These are phyloP conservation scores for Ceratobasidium sp. DNA, from an alignment of 1,284 basidiomycete genomes.

Conservation along the genomic window DNA sequence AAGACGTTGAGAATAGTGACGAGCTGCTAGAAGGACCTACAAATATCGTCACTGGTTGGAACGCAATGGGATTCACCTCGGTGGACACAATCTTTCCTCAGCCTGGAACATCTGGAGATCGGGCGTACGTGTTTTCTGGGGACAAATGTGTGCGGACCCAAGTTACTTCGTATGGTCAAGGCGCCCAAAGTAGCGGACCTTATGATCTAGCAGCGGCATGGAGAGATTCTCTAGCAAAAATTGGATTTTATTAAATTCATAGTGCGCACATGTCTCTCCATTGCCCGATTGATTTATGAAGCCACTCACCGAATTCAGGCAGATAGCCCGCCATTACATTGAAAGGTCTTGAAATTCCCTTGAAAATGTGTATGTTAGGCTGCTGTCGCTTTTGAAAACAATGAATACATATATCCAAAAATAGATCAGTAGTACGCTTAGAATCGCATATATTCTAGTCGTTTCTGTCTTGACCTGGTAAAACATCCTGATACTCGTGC, in stretches of 20 bases:
- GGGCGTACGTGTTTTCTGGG: slow-evolving; percentile 16
- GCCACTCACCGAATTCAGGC: too few relatives aligned
- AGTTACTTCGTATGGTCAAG: background rate
- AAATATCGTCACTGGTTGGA: slow-evolving; percentile 1
- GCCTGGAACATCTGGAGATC: background rate
- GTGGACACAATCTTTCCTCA: slow-evolving; percentile 24
- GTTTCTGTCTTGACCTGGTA: too few relatives aligned
- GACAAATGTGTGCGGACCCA: slow-evolving; percentile 4
- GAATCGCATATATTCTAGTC: too few relatives aligned
- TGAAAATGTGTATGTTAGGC: too few relatives aligned
- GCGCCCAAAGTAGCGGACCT: background rate
- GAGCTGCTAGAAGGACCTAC: slow-evolving; percentile 5
- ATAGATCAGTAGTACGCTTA: too few relatives aligned
- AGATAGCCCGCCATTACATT: too few relatives aligned
- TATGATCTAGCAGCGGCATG: background rate
- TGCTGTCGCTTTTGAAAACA: too few relatives aligned
- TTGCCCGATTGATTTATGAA: too few relatives aligned
- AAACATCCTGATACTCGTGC: too few relatives aligned
- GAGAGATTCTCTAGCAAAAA: background rate
- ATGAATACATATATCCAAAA: too few relatives aligned
- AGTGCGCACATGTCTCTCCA: too few relatives aligned
- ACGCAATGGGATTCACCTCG: background rate
- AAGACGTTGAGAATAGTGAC: background rate
- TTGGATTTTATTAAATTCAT: slow-evolving; percentile 32
- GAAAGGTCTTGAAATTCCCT: too few relatives aligned